Percentiles rank a stretch among this genome's conserved stretches.
Conservation (phyloP, 2,329 filamentous ascomycete genomes). For the Tolypocladium cylindrosporum region DNA sequence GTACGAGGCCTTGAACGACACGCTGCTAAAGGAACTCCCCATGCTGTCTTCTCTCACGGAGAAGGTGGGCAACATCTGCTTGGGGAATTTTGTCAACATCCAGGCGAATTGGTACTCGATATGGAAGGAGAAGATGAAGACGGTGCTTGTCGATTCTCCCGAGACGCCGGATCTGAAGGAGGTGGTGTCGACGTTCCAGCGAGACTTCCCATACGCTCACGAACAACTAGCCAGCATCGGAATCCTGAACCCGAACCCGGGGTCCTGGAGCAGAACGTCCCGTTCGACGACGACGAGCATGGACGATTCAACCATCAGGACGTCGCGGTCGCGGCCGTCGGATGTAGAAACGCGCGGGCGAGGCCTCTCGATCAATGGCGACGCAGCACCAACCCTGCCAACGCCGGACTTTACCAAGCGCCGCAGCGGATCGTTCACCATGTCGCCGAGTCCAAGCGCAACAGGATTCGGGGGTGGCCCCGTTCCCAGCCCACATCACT, state of each 20-base stretch:
- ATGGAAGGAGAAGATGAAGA: slow-evolving; percentile 74
- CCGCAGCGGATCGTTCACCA: slow-evolving; percentile 55
- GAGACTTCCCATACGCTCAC: slow-evolving; percentile 69
- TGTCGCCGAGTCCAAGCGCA: slow-evolving; percentile 40
- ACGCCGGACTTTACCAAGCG: slow-evolving; percentile 57
- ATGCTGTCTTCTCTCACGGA: slow-evolving; percentile 74
- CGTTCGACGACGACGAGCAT: slow-evolving; percentile 48
- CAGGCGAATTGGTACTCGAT: slow-evolving; percentile 75
- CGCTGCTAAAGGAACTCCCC: slow-evolving; percentile 85
- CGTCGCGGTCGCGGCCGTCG: slow-evolving; percentile 32
- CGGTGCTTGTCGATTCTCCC: slow-evolving; percentile 54
- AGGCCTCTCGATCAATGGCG: slow-evolving; percentile 51
- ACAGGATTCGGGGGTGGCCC: slow-evolving; percentile 6
- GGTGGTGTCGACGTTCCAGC: slow-evolving; percentile 67
- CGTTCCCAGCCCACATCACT: slow-evolving; percentile 41
- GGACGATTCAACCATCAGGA: slow-evolving; percentile 39
- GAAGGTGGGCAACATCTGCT: slow-evolving; percentile 71
- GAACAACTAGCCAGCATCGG: slow-evolving; percentile 60
- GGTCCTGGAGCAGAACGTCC: slow-evolving; percentile 46
- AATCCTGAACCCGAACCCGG: slow-evolving; percentile 77
- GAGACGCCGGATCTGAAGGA: slow-evolving; percentile 59
- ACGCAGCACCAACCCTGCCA: slow-evolving; percentile 52
- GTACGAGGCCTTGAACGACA: slow-evolving; percentile 85
- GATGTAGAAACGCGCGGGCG: slow-evolving; percentile 44
- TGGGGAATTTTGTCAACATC: slow-evolving; percentile 75